These are phyloP conservation scores for Annulohypoxylon stygium DNA, from an alignment of 495 filamentous ascomycete genomes.

Conservation along the genomic window DNA sequence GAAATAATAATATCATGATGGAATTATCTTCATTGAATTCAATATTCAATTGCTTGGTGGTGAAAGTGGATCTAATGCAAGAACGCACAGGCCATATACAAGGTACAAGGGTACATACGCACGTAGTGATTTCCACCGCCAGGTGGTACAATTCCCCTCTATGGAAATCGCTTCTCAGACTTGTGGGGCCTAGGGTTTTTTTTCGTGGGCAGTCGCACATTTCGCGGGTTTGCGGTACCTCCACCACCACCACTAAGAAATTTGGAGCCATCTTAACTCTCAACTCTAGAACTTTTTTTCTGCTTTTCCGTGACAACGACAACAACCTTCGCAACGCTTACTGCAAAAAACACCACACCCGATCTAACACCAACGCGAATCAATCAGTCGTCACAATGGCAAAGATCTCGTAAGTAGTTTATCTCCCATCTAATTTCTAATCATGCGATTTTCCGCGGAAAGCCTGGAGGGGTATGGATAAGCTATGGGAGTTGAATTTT, in stretches of 20 bases:
- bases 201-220: slow-evolving; percentile 35
- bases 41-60: not conserved
- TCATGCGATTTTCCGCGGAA: slow-evolving; percentile 17
- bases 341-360: slow-evolving; percentile 23
- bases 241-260: slow-evolving; percentile 34
- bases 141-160: slow-evolving; percentile 26
- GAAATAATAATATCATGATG: not conserved
- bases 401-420: slow-evolving; percentile 62
- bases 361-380: slow-evolving; percentile 40
- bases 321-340: slow-evolving; percentile 19
- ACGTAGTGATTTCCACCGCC: not conserved
- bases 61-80: not conserved
- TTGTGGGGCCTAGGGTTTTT: slow-evolving; percentile 49
- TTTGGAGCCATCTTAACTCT: slow-evolving; percentile 29
- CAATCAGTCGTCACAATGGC: slow-evolving; percentile 63
- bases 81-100: not conserved
- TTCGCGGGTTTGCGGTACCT: slow-evolving; percentile 27
- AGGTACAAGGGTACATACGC: not conserved
- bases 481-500: slow-evolving; percentile 27
- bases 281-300: slow-evolving; percentile 21
- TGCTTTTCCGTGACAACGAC: slow-evolving; percentile 28
- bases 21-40: no score
- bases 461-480: slow-evolving; percentile 28
- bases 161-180: slow-evolving; percentile 32
- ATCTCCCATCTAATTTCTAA: slow-evolving; percentile 30